phyloP scores from a whole-genome alignment of 768 basidiomycete genomes.

The Coprinopsis strossmayeri region DNA sequence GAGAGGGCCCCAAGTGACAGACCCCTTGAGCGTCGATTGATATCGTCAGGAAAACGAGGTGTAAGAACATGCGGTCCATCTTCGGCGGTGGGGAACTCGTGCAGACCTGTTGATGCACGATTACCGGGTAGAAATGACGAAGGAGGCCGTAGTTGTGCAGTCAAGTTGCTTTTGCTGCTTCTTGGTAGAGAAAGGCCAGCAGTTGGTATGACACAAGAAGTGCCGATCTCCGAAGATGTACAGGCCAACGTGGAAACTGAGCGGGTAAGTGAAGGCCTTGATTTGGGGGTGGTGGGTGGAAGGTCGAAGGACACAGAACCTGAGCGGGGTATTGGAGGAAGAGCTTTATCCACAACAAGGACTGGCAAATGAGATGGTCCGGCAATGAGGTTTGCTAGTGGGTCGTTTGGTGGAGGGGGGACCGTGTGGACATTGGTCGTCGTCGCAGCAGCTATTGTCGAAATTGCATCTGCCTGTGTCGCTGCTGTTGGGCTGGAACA shows the following conservation, averaged over 20 bases:
- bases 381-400: constrained; percentile 1
- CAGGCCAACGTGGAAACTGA: constrained; percentile 48
- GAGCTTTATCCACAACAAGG: constrained; percentile 14
- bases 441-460: constrained; percentile 29
- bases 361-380: not conserved
- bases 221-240: constrained; percentile 13
- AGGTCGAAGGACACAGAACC: constrained; percentile 8
- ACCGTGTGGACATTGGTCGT: constrained; percentile 43
- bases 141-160: no score
- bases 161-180: no score
- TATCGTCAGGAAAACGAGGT: constrained; percentile 12
- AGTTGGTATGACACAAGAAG: not conserved
- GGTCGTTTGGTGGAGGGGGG: not conserved
- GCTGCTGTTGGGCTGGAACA: constrained; percentile 38
- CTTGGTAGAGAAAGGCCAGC: no score
- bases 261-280: constrained; percentile 30
- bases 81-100: not conserved
- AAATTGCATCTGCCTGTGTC: constrained; percentile 39
- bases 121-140: no score
- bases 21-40: constrained; percentile 39
- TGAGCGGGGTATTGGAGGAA: constrained; percentile 17
- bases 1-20: constrained; percentile 49
- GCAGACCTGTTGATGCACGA: not conserved
- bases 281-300: constrained; percentile 1
- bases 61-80: not conserved